phyloP scores from a whole-genome alignment of 495 filamentous ascomycete genomes.

The Penicillium angulare region DNA sequence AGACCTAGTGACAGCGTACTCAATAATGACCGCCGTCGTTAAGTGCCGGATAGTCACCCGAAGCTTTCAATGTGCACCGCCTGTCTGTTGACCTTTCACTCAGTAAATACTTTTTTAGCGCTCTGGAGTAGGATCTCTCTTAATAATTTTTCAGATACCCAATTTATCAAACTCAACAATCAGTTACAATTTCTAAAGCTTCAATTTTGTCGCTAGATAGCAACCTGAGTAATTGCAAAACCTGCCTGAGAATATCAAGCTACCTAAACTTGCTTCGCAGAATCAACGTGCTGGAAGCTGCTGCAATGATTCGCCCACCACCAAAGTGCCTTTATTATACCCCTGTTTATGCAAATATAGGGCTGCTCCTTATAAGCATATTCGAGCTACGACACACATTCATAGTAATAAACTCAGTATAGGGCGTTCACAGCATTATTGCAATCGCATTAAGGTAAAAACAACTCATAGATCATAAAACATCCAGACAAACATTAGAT shows the following conservation, averaged over 20 bases:
- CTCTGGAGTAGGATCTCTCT: slow-evolving; percentile 1
- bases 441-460: slow-evolving; percentile 1
- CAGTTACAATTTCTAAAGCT: background rate
- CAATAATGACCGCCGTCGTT: slow-evolving; percentile 15
- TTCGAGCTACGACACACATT: too few relatives aligned
- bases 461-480: background rate
- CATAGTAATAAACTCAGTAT: background rate
- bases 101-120: slow-evolving; percentile 7
- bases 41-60: background rate
- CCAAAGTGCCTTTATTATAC: too few relatives aligned
- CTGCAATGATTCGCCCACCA: too few relatives aligned
- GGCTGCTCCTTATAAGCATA: too few relatives aligned
- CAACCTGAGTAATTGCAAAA: too few relatives aligned
- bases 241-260: too few relatives aligned
- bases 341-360: too few relatives aligned
- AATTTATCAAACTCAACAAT: slow-evolving; percentile 9
- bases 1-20: slow-evolving; percentile 63
- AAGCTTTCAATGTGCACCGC: background rate
- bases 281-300: too few relatives aligned
- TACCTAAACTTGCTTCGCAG: too few relatives aligned
- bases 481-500: background rate
- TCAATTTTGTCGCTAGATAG: background rate
- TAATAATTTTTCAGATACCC: slow-evolving; percentile 20
- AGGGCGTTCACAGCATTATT: background rate
- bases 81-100: too few relatives aligned